Evolutionary conservation across 2,329 filamentous ascomycete genomes (phyloP).

Genomic region (Fusarium drepaniforme): DNA sequence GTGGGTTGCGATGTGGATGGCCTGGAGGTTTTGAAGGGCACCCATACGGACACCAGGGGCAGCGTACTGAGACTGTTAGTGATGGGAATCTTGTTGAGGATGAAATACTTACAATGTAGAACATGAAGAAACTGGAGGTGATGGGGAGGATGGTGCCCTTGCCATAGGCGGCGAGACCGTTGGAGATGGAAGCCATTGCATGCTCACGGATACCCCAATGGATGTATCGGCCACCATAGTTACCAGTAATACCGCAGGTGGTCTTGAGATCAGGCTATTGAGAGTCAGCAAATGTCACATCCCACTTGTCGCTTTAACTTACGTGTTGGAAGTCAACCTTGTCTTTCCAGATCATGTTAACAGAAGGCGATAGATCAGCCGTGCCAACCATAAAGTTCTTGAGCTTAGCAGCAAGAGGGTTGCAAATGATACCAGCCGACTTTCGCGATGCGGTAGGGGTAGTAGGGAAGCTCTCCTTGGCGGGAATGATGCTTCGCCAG

Average conservation of each 20-base stretch:
- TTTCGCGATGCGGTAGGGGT: slow-evolving; percentile 62
- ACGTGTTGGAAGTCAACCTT: slow-evolving; percentile 63
- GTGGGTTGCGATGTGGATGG: slow-evolving; percentile 72
- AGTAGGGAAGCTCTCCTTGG: slow-evolving; percentile 57
- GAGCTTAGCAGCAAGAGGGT: slow-evolving; percentile 62
- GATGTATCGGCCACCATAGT: slow-evolving; percentile 67
- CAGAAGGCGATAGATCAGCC: slow-evolving; percentile 64
- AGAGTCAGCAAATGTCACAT: neutral
- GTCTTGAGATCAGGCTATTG: slow-evolving; percentile 52
- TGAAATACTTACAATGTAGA: slow-evolving; percentile 55
- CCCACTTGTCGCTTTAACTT: slow-evolving; percentile 23
- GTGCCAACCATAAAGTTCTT: slow-evolving; percentile 66
- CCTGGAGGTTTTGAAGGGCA: slow-evolving; percentile 65
- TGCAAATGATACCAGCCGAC: slow-evolving; percentile 61
- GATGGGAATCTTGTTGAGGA: neutral
- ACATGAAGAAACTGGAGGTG: slow-evolving; percentile 73
- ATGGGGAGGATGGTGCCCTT: slow-evolving; percentile 68
- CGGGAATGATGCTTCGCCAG: slow-evolving; percentile 63
- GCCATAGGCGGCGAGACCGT: slow-evolving; percentile 69
- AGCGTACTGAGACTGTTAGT: slow-evolving; percentile 52
- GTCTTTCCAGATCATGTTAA: slow-evolving; percentile 67
- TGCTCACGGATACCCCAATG: slow-evolving; percentile 73
- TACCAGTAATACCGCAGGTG: slow-evolving; percentile 64
- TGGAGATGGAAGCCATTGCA: slow-evolving; percentile 69
- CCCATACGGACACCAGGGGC: slow-evolving; percentile 72